phyloP scores from a whole-genome alignment of 371 early-diverging fungal species.

The Rhizopus stolonifer region DNA sequence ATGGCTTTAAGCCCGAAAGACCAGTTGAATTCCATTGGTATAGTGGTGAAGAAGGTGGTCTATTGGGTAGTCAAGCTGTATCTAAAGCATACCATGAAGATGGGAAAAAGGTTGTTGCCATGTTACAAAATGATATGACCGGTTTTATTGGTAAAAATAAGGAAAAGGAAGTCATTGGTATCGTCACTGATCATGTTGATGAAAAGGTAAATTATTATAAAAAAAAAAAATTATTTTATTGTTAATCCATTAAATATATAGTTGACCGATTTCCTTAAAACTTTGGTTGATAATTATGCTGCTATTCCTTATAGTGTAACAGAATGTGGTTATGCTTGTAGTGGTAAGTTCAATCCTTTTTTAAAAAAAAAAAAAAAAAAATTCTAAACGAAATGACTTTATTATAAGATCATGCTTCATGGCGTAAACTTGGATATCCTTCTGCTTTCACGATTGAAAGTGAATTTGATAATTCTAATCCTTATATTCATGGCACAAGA shows the following conservation, averaged over 20 bases:
- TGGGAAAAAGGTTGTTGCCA: constrained; percentile 64
- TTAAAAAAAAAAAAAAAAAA: background rate
- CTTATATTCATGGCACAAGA: constrained; percentile 21
- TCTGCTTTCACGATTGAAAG: constrained; percentile 88
- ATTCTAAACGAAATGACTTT: constrained; percentile 29
- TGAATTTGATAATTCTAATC: constrained; percentile 66
- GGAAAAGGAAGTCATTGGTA: constrained; percentile 64
- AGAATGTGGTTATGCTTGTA: constrained; percentile 72
- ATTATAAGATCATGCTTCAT: constrained; percentile 84
- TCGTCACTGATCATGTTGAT: constrained; percentile 83
- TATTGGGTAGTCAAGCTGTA: constrained; percentile 88
- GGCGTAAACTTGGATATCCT: constrained; percentile 82
- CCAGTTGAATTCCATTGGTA: constrained; percentile 98
- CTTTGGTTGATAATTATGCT: constrained; percentile 51
- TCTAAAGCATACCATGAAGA: constrained; percentile 64
- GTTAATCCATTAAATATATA: too few relatives aligned
- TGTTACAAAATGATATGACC: constrained; percentile 80
- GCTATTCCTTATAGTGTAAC: constrained; percentile 57
- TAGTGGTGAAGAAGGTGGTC: constrained; percentile 85
- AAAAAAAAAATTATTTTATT: background rate
- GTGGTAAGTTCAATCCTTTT: constrained; percentile 35
- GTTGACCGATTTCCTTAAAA: constrained; percentile 65
- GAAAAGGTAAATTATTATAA: constrained; percentile 24
- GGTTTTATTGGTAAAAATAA: constrained; percentile 69
- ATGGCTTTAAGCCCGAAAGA: constrained; percentile 73